A percentile compares a stretch with the other conserved stretches of the same genome.
phyloP scores from a whole-genome alignment of 306 rosid species.

The Vicia sativa region DNA sequence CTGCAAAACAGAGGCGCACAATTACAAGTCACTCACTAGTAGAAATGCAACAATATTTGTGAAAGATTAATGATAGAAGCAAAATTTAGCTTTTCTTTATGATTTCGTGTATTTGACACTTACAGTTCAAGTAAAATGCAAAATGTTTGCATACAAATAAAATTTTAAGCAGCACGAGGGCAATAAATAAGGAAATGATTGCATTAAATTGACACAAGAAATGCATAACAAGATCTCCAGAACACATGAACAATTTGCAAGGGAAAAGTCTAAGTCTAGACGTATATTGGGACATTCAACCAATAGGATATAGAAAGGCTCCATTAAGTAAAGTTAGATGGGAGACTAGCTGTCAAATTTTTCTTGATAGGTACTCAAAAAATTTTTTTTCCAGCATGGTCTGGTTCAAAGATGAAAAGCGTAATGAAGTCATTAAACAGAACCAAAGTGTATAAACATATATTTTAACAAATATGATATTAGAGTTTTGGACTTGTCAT shows the following conservation, averaged over 20 bases:
- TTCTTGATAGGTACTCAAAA: background rate
- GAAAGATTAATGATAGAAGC: background rate
- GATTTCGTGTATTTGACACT: background rate
- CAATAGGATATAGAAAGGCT: background rate
- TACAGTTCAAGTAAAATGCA: background rate
- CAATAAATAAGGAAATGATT: background rate
- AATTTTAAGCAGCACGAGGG: background rate
- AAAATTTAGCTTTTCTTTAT: background rate
- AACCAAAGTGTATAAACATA: background rate
- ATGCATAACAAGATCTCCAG: constrained; percentile 13
- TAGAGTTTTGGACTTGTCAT: constrained; percentile 14
- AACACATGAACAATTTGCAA: constrained; percentile 17
- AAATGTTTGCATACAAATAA: background rate
- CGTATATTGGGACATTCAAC: constrained; percentile 8
- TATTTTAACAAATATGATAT: background rate
- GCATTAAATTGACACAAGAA: constrained; percentile 9
- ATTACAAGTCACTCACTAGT: constrained; percentile 4
- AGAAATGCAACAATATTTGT: background rate
- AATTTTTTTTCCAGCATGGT: background rate
- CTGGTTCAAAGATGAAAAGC: background rate
- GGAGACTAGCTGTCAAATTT: constrained; percentile 6
- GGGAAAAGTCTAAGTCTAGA: constrained; percentile 1
- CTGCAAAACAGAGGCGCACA: constrained; percentile 54
- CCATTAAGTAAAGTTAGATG: background rate
- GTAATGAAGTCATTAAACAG: constrained; percentile 5